Evolutionary conservation across 768 basidiomycete genomes (phyloP), one percentile per base, ranked within the genome.

Genomic region (Suillus decipiens): DNA sequence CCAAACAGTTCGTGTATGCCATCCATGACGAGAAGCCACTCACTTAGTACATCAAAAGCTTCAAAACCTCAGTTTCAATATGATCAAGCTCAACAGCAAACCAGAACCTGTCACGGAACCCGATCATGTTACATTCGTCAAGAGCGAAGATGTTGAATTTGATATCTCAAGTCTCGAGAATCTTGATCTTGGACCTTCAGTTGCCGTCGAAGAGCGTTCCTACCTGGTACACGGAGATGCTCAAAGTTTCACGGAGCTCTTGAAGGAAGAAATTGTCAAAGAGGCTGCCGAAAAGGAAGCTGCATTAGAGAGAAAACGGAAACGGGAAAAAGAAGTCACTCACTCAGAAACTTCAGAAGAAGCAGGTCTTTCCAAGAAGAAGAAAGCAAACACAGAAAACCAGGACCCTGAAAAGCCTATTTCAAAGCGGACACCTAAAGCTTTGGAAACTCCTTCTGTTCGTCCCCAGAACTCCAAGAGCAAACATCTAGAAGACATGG

Each of bases 221-320:
- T 12, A n/a, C 36, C 3, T 28, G 3, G 28, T 95, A 61, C 86
- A 94, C 68, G 93, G 95, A 1, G 94, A 96, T 70, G 89, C 91
- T 2, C 95, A 97, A 73, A 72, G 71, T 17, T 95, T 96, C 75
- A 90, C 92, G 6, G 76, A 77, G 43, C 72, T 86, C 63, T 72
- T 93, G 64, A 81, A 79, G 64, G 79, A 79, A 28, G 89, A 87
- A 74, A 79, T 90, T 39, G 80, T 81, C 63, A 83, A 81, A 68
- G 85, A 87, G 73, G 72, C 75, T 22, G 78, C 72, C 54, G 80
- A 81, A 43, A 89, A 86, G 70, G 83, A 87, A 70, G 76, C 80
- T 8, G 81, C 80, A 5, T 69, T 74, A 3, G 87, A 88, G 77
- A 82, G 80, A 76, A 87, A 83, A 75, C 79, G 80, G 72, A 82